Base-by-base conservation (phyloP, 176 grass and related monocot species). In the Zizania latifolia region DNA sequence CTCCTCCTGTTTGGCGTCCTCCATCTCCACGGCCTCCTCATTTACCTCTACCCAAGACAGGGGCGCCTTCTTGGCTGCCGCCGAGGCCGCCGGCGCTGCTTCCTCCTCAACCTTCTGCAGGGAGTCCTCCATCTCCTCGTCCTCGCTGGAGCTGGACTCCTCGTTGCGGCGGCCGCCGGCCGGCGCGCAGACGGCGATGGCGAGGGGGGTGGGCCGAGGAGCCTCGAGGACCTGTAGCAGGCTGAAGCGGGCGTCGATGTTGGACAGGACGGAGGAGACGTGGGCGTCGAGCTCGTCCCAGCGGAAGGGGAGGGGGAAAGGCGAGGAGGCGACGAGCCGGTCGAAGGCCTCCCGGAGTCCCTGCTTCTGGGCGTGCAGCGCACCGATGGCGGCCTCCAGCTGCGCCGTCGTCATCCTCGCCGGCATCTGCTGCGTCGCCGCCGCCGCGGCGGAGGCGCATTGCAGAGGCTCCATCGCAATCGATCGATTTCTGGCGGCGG, bases 231-330 rank as follows among this genome's bases (percentile, higher is more conserved):
- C 72, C 29, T 6, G 78, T n/a, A 92, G 26, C 74, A 72, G 72
- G 54, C 64, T 56, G 58, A 75, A 57, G 66, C 77, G 84, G 21
- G 53, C 34, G 13, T 59, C 33, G 61, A 84, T 74, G 23, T 77
- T 68, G 40, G 40, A 43, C 28, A 87, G 78, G 31, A 92, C 33
- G 68, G 68, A 46, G 15, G 85, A 92, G 30, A 88, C 31, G 82
- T 92, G 68, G 32, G 54, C 38, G 55, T 92, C 82, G 56, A 92
- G 61, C 64, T 85, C 89, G 10, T 13, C 65, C 89, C 85, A 92
- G 14, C 30, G 29, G 74, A 85, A 75, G n/a, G 89, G 63, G 55
- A 83, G 78, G 5, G 82, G 79, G 56, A 55, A 36, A 11, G 82
- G 78, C 36, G 82, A 68, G 45, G 60, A 68, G 73, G 62, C 48